A percentile compares a stretch with the other conserved stretches of the same genome.
phyloP scores from a whole-genome alignment of 2,329 filamentous ascomycete species.

The Pyrenophora graminea region DNA sequence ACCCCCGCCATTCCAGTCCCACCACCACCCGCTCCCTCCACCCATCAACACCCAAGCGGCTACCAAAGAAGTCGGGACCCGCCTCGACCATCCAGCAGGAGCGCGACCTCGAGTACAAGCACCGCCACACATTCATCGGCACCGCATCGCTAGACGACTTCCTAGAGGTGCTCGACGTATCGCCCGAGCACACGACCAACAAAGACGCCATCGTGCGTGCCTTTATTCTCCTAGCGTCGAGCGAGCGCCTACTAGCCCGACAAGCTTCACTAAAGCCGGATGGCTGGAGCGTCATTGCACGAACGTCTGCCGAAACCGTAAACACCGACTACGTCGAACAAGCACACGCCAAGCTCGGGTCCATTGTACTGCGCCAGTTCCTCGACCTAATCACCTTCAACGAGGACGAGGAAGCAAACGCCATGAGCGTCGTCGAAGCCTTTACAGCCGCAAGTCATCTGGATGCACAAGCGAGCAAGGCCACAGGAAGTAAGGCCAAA shows the following conservation, averaged over 20 bases:
- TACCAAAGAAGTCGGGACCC: conserved; percentile 10
- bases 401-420: conserved; percentile 20
- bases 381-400: conserved; percentile 33
- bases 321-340: conserved; percentile 30
- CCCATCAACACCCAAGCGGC: conserved; percentile 6
- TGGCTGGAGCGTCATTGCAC: conserved; percentile 36
- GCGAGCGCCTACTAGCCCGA: conserved; percentile 33
- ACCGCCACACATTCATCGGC: conserved; percentile 42
- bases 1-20: conserved; percentile 7
- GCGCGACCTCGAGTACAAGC: conserved; percentile 38
- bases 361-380: conserved; percentile 33
- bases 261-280: conserved; percentile 24
- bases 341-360: conserved; percentile 33
- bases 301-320: conserved; percentile 24
- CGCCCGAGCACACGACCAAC: conserved; percentile 22
- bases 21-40: conserved; percentile 11
- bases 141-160: conserved; percentile 39
- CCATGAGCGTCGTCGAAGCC: conserved; percentile 31
- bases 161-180: conserved; percentile 32
- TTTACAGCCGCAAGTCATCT: conserved; percentile 34
- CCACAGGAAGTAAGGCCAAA: conserved; percentile 26
- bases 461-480: conserved; percentile 26
- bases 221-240: conserved; percentile 31
- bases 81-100: conserved; percentile 22
- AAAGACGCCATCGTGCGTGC: conserved; percentile 29